Conservation (phyloP, 225 moss, liverwort and hornwort species). For the Bryum argenteum region DNA sequence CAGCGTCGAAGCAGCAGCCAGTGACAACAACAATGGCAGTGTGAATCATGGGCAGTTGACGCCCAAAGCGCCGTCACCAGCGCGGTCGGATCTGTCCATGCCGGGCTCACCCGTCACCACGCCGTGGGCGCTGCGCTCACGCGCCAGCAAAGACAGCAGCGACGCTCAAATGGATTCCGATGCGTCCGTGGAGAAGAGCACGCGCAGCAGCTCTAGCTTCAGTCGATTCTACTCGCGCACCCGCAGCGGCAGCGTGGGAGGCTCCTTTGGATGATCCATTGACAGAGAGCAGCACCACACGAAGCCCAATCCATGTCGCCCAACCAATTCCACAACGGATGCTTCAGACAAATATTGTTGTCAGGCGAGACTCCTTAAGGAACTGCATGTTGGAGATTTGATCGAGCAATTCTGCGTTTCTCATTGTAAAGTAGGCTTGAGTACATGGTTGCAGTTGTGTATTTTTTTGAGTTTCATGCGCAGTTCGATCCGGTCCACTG, state of each 20-base stretch:
- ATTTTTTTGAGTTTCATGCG: too few species aligned
- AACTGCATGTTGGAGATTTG: too few species aligned
- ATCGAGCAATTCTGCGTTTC: too few species aligned
- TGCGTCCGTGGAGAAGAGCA: conserved; percentile 32
- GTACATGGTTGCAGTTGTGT: too few species aligned
- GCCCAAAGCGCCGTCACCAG: conserved; percentile 44
- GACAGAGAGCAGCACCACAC: neutral
- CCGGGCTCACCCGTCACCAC: conserved; percentile 33
- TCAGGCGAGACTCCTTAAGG: too few species aligned
- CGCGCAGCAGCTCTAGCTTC: conserved; percentile 47
- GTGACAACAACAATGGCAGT: neutral
- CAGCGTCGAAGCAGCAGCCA: conserved; percentile 21
- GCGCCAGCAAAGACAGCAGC: conserved; percentile 25
- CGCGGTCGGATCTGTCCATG: conserved; percentile 41
- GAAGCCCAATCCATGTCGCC: neutral
- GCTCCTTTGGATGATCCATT: conserved; percentile 34
- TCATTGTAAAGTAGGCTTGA: too few species aligned
- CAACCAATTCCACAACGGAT: too few species aligned
- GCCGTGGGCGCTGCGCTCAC: conserved; percentile 39
- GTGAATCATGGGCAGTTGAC: conserved; percentile 14
- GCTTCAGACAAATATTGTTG: too few species aligned
- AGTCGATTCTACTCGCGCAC: conserved; percentile 61
- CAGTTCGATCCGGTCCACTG: too few species aligned
- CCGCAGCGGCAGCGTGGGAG: conserved; percentile 47
- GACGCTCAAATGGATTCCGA: conserved; percentile 40